phyloP scores from a whole-genome alignment of 495 filamentous ascomycete genomes.

The Hyaloscypha finlandica region DNA sequence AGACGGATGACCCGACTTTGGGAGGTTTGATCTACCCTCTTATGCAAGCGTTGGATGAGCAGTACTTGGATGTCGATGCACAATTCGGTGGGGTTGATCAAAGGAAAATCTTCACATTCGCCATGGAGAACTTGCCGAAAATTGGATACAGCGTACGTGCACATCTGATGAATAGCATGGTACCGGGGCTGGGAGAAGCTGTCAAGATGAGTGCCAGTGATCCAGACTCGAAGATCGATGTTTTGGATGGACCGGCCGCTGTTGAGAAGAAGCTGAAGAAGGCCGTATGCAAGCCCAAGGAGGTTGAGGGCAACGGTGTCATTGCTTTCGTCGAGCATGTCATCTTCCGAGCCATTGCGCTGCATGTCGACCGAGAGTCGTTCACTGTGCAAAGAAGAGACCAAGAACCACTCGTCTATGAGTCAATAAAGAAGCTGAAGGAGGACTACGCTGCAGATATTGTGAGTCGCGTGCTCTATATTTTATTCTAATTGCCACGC shows the following conservation, averaged over 20 bases:
- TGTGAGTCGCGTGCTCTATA: slow-evolving; percentile 49
- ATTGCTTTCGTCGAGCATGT: slow-evolving; percentile 82
- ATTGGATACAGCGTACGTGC: slow-evolving; percentile 70
- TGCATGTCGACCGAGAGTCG: slow-evolving; percentile 54
- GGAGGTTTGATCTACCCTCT: slow-evolving; percentile 84
- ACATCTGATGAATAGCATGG: slow-evolving; percentile 90
- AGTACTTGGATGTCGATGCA: slow-evolving; percentile 82
- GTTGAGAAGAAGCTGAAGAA: slow-evolving; percentile 51
- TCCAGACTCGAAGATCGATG: slow-evolving; percentile 83
- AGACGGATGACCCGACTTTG: slow-evolving; percentile 68
- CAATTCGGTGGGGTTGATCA: slow-evolving; percentile 81
- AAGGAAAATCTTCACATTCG: slow-evolving; percentile 84
- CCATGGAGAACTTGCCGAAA: slow-evolving; percentile 72
- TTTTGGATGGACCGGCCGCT: slow-evolving; percentile 72
- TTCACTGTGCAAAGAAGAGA: slow-evolving; percentile 64
- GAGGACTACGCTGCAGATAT: slow-evolving; percentile 80
- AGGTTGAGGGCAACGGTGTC: slow-evolving; percentile 83
- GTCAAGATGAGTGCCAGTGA: slow-evolving; percentile 71
- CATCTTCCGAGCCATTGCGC: slow-evolving; percentile 66
- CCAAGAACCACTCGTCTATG: slow-evolving; percentile 76
- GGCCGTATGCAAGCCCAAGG: slow-evolving; percentile 63
- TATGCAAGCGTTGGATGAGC: slow-evolving; percentile 89
- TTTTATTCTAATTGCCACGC: not conserved
- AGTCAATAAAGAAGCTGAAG: slow-evolving; percentile 65
- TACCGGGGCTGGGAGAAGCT: slow-evolving; percentile 78